Conservation (phyloP, 1,139 yeast genomes). For the Kodamaea sp. region DNA sequence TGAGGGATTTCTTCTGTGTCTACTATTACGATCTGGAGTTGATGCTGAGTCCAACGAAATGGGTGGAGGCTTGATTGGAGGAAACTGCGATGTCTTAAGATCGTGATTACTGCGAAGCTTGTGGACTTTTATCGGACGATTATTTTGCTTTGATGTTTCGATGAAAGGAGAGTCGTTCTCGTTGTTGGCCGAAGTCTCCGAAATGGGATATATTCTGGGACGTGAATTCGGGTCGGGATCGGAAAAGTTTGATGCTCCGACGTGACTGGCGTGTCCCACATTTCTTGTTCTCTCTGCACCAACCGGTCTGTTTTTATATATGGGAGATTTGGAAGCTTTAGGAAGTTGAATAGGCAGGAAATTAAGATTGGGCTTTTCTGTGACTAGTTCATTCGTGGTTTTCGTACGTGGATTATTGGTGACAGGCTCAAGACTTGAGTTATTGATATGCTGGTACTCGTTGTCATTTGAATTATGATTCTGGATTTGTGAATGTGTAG, state of each 20-base stretch:
- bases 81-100: background rate
- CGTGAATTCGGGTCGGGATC: too few species aligned
- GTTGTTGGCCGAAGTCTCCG: slow-evolving; percentile 11
- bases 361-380: too few species aligned
- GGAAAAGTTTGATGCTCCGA: too few species aligned
- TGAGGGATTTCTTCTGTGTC: slow-evolving; percentile 30
- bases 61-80: background rate
- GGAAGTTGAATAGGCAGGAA: too few species aligned
- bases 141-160: slow-evolving; percentile 11
- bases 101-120: slow-evolving; percentile 14
- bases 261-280: background rate
- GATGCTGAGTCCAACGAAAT: slow-evolving; percentile 1
- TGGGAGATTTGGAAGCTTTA: too few species aligned
- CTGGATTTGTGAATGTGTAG: too few species aligned
- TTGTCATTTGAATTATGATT: too few species aligned
- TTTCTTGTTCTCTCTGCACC: background rate
- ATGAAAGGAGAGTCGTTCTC: slow-evolving; percentile 21
- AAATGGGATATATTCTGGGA: slow-evolving; percentile 13
- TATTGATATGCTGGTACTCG: too few species aligned
- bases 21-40: slow-evolving; percentile 13
- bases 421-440: too few species aligned
- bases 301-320: background rate
- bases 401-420: too few species aligned
- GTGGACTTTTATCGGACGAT: slow-evolving; percentile 12
- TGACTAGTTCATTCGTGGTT: too few species aligned